Conservation (phyloP, 371 early-diverging fungal species). For the Actinomortierella ambigua region DNA sequence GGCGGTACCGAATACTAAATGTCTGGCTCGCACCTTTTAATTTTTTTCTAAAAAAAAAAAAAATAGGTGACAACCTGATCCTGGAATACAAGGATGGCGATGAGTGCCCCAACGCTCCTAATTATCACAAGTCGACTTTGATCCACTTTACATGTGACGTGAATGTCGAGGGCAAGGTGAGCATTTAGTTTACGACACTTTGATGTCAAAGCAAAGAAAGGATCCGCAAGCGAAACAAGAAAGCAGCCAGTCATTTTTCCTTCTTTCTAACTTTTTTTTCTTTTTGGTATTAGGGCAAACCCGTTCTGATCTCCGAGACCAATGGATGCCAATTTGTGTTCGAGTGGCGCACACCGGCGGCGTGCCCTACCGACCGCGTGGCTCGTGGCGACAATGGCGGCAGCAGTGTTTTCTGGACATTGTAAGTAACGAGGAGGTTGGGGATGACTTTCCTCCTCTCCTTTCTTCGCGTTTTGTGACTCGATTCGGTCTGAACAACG, state of each 20-base stretch:
- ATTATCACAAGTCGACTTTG: constrained; percentile 30
- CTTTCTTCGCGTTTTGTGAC: too few relatives aligned
- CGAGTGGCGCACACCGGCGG: constrained; percentile 48
- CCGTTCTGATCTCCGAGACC: constrained; percentile 22
- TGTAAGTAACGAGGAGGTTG: constrained; percentile 41
- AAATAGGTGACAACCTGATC: constrained; percentile 30
- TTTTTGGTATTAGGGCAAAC: constrained; percentile 42
- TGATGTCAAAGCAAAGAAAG: neutral
- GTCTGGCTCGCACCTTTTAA: too few relatives aligned
- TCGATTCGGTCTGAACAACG: too few relatives aligned
- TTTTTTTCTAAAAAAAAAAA: neutral
- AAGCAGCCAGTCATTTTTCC: neutral
- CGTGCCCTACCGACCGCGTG: constrained; percentile 32
- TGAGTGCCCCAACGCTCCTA: constrained; percentile 23
- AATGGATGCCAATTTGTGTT: constrained; percentile 41
- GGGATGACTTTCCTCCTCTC: too few relatives aligned
- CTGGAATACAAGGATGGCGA: constrained; percentile 36
- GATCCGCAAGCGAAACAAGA: neutral
- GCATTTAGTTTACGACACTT: neutral
- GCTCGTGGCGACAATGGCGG: constrained; percentile 49
- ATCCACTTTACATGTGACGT: constrained; percentile 35
- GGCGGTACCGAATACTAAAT: too few relatives aligned
- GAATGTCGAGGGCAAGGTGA: constrained; percentile 35
- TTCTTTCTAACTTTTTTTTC: neutral
- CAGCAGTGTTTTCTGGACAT: constrained; percentile 57